These are phyloP conservation scores for Haberlea rhodopensis DNA, from an alignment of 257 asterid species.

Conservation along the genomic window DNA sequence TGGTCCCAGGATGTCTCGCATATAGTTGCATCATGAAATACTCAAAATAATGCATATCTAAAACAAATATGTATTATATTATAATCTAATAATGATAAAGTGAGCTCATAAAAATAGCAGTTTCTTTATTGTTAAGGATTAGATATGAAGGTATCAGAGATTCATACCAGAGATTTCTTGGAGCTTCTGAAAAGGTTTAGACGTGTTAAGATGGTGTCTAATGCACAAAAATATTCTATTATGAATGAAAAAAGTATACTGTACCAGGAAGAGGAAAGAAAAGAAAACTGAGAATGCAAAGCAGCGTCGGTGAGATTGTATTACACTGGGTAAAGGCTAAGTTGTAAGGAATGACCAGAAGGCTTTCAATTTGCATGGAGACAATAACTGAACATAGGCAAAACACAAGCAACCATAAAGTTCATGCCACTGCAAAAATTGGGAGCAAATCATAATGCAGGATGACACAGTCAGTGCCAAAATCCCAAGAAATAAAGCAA, in stretches of 20 bases:
- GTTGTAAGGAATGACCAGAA: background rate
- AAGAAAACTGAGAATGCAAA: background rate
- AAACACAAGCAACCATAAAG: background rate
- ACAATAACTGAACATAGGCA: background rate
- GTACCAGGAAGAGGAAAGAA: background rate
- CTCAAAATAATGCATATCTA: background rate
- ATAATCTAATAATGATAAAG: background rate
- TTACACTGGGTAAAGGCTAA: background rate
- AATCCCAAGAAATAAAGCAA: background rate
- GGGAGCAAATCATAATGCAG: background rate
- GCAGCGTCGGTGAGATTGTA: background rate
- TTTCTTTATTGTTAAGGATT: too few relatives aligned
- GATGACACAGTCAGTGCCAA: conserved; percentile 6
- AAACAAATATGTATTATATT: too few relatives aligned
- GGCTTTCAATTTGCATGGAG: background rate
- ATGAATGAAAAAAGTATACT: background rate
- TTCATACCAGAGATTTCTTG: too few relatives aligned
- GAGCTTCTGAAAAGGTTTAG: background rate
- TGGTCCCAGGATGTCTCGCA: background rate
- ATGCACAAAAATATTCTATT: background rate
- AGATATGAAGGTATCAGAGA: too few relatives aligned
- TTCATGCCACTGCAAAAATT: background rate
- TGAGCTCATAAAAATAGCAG: background rate
- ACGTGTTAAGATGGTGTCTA: background rate
- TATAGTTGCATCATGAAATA: too few relatives aligned